Base-by-base conservation (phyloP, 139 green algal species). In the Limnomonas spitsbergensis region DNA sequence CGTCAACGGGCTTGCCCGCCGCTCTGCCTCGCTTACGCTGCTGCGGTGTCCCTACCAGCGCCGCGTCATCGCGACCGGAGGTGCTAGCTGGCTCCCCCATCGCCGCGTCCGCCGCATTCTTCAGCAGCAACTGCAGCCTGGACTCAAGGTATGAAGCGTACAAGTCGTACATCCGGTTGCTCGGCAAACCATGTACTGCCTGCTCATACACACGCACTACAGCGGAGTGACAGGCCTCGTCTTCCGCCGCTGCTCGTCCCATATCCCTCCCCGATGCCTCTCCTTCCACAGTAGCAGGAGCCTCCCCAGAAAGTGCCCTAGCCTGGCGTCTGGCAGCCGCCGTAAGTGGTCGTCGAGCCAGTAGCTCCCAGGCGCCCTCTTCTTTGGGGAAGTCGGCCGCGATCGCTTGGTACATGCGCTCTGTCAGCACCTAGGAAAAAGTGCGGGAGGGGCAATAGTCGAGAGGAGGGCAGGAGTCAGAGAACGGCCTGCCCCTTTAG, bases 281-380 rank as follows among this genome's bases (percentile, higher is more conserved):
- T n/a, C n/a, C n/a, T n/a, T n/a, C n/a, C n/a, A n/a, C n/a, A n/a
- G n/a, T n/a, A n/a, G n/a, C n/a, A n/a, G n/a, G n/a, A n/a, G n/a
- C n/a, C n/a, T n/a, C n/a, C n/a, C n/a, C n/a, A n/a, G n/a, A n/a
- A 29, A 61, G 20, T 61, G 20, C 14, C 14, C 20, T 20, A 61
- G 47, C 47, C 20, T 61, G 14, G 14, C 20, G 47, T 29, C 47
- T 20, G 14, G 14, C 38, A n/a, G 37, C 38, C 2, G 3, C 38
- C 40, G 34, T 47, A 53, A 29, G 34, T 73, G 38, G 75, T 20
- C 84, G 67, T 67, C 86, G 68, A 0, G 90, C 90, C 0, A 82
- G 79, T 70, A 95, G 66, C 38, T 92, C 87, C 80, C 82, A 91
- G 6, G 87, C 86, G 53, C 84, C 76, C 29, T 84, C 75, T n/a